These are phyloP conservation scores for Glaciozyma martinii DNA, from an alignment of 768 basidiomycete species.

Conservation along the genomic window DNA sequence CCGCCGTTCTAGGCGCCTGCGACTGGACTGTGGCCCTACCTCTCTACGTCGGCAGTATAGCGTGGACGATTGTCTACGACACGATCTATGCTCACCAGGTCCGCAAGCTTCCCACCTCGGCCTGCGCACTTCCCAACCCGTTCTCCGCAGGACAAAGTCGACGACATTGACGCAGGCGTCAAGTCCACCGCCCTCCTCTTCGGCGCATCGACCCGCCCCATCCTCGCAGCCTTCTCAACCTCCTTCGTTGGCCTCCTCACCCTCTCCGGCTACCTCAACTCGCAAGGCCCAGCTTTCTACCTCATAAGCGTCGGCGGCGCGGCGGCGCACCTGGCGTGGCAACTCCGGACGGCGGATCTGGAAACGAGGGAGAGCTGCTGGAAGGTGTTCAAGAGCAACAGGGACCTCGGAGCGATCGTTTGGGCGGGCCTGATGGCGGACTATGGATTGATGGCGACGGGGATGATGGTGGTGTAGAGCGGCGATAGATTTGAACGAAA, in stretches of 20 bases:
- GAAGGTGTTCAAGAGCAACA: slow-evolving; percentile 56
- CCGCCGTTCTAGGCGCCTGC: slow-evolving; percentile 71
- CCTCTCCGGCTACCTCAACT: slow-evolving; percentile 70
- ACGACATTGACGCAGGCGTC: slow-evolving; percentile 80
- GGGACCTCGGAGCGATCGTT: slow-evolving; percentile 31
- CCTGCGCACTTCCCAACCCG: not conserved
- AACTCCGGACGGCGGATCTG: slow-evolving; percentile 67
- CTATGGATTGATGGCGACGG: slow-evolving; percentile 27
- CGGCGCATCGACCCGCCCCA: slow-evolving; percentile 61
- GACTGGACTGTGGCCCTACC: slow-evolving; percentile 77
- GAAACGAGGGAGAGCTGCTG: slow-evolving; percentile 71
- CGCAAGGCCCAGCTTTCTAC: slow-evolving; percentile 68
- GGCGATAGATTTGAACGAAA: no score
- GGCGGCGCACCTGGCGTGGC: slow-evolving; percentile 63
- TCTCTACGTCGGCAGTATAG: slow-evolving; percentile 77
- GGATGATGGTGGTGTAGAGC: not conserved
- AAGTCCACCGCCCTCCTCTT: slow-evolving; percentile 91
- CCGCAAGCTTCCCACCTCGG: slow-evolving; percentile 16
- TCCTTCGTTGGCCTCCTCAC: slow-evolving; percentile 65
- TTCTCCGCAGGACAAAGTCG: slow-evolving; percentile 66
- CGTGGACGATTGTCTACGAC: slow-evolving; percentile 95
- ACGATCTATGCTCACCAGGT: slow-evolving; percentile 97
- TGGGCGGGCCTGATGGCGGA: slow-evolving; percentile 26
- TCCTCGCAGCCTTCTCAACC: slow-evolving; percentile 63
- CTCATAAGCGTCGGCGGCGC: slow-evolving; percentile 62